Evolutionary conservation across 495 filamentous ascomycete species (phyloP).

Genomic region (Amniculicola lignicola): DNA sequence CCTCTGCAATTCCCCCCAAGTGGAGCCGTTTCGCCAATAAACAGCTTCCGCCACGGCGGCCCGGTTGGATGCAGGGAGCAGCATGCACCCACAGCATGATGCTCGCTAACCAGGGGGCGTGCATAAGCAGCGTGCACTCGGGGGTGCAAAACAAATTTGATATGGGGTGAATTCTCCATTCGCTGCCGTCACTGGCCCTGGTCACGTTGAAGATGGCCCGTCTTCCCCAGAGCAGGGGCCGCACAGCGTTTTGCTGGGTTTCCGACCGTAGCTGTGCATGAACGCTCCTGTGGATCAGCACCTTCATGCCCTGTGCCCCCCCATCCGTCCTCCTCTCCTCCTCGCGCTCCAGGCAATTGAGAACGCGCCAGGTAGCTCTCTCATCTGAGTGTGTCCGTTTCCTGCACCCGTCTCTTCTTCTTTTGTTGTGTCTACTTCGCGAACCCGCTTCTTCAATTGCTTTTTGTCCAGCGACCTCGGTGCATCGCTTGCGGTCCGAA

Average conservation of each 20-base stretch:
- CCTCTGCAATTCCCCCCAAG: neutral
- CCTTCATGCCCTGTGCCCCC: constrained; percentile 18
- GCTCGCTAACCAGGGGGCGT: constrained; percentile 14
- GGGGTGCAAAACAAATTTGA: constrained; percentile 30
- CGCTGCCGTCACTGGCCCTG: neutral
- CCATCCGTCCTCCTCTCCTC: constrained; percentile 15
- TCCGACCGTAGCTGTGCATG: constrained; percentile 18
- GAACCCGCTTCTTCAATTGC: neutral
- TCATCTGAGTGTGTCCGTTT: constrained; percentile 10
- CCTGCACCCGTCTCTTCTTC: neutral
- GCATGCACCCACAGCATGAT: neutral
- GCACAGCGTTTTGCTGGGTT: constrained; percentile 11
- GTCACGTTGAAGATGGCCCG: neutral
- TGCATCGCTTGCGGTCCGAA: neutral
- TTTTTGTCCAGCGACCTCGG: neutral
- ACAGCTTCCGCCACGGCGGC: constrained; percentile 16
- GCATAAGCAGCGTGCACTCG: constrained; percentile 11
- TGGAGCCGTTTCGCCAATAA: constrained; percentile 22
- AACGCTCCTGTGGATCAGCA: constrained; percentile 22
- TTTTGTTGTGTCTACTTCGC: neutral
- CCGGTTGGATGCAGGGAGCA: constrained; percentile 17
- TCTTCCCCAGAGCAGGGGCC: constrained; percentile 17
- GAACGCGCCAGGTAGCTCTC: constrained; percentile 19
- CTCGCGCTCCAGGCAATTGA: constrained; percentile 6
- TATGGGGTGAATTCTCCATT: constrained; percentile 23